These are phyloP conservation scores for Clonostachys byssicola DNA, from an alignment of 2,329 filamentous ascomycete species.

Conservation along the genomic window DNA sequence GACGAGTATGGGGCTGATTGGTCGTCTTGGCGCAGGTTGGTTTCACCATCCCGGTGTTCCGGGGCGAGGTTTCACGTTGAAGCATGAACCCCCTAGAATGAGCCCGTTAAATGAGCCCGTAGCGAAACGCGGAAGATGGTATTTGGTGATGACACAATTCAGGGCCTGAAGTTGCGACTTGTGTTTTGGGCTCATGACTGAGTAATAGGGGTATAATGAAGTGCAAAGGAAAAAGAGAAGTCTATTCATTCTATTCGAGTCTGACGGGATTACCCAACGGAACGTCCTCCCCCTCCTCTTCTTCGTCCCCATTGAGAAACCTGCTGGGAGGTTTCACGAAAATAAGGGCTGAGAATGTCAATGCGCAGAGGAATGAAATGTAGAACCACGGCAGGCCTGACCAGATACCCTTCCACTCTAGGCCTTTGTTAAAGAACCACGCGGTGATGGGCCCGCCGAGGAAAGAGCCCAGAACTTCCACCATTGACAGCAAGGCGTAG, in stretches of 20 bases:
- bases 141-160: too few relatives aligned
- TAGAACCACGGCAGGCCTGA: constrained; percentile 35
- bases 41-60: too few relatives aligned
- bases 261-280: not conserved
- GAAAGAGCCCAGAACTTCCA: constrained; percentile 30
- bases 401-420: constrained; percentile 26
- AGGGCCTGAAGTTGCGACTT: too few relatives aligned
- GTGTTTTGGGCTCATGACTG: too few relatives aligned
- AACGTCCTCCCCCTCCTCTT: constrained; percentile 7
- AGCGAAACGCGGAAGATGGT: too few relatives aligned
- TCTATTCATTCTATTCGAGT: not conserved
- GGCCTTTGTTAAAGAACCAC: constrained; percentile 27
- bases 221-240: too few relatives aligned
- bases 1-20: too few relatives aligned
- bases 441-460: constrained; percentile 33
- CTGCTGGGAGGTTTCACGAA: constrained; percentile 23
- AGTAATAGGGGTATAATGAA: too few relatives aligned
- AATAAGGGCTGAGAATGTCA: constrained; percentile 16
- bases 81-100: too few relatives aligned
- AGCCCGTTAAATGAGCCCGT: too few relatives aligned
- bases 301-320: constrained; percentile 6
- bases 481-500: constrained; percentile 33
- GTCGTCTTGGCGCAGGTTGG: too few relatives aligned
- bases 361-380: constrained; percentile 18
- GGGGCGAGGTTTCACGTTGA: too few relatives aligned